phyloP scores from a whole-genome alignment of 805 yeast genomes.

The Vanderwaltozyma tropicalis region DNA sequence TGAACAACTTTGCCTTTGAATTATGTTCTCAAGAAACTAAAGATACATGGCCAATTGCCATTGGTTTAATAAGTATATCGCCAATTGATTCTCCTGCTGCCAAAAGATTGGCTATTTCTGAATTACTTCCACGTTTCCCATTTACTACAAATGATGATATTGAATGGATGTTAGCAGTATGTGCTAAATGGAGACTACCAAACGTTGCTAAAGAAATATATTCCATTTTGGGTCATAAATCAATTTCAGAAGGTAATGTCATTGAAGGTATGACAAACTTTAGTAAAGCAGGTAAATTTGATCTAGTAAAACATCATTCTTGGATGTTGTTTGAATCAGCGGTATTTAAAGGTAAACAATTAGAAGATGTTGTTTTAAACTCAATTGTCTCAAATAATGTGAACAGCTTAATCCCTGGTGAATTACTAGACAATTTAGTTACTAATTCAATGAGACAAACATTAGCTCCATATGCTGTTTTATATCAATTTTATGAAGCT shows the following conservation, averaged over 20 bases:
- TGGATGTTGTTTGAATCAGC: slow-evolving; percentile 58
- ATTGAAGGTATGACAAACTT: slow-evolving; percentile 57
- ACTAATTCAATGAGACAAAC: slow-evolving; percentile 57
- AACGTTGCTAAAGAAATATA: slow-evolving; percentile 47
- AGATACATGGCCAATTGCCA: slow-evolving; percentile 52
- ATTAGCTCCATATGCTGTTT: slow-evolving; percentile 59
- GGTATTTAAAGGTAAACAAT: slow-evolving; percentile 40
- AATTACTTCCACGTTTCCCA: slow-evolving; percentile 49
- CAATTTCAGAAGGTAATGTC: slow-evolving; percentile 44
- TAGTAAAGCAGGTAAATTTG: slow-evolving; percentile 51
- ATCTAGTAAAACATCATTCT: slow-evolving; percentile 38
- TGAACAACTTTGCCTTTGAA: slow-evolving; percentile 24
- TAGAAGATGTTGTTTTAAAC: slow-evolving; percentile 48
- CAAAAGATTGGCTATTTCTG: slow-evolving; percentile 35
- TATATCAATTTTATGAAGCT: slow-evolving; percentile 39
- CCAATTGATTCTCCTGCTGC: slow-evolving; percentile 33
- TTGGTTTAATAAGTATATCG: slow-evolving; percentile 48
- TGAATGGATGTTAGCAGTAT: slow-evolving; percentile 67
- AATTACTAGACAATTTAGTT: slow-evolving; percentile 26
- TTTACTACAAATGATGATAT: slow-evolving; percentile 63
- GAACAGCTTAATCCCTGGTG: slow-evolving; percentile 18
- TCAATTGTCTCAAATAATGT: slow-evolving; percentile 35
- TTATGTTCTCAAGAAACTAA: slow-evolving; percentile 30
- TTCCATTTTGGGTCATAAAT: slow-evolving; percentile 37
- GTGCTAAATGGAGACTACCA: slow-evolving; percentile 57